Base-by-base conservation (phyloP, 139 green algal species). In the Tetradesmus obliquus region DNA sequence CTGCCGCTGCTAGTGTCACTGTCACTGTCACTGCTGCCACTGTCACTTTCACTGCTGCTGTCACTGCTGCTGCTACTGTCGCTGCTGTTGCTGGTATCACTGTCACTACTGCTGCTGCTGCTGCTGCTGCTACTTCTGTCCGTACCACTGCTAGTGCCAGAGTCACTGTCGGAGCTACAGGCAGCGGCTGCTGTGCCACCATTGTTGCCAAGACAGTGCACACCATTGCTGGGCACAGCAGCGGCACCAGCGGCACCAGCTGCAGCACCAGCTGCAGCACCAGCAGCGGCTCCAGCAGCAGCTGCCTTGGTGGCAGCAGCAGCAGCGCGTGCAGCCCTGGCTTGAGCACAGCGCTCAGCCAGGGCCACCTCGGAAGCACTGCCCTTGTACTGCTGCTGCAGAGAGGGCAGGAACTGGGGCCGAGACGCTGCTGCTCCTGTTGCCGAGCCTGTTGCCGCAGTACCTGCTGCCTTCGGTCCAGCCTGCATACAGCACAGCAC, bases 321-420 rank as follows among this genome's bases (percentile, higher is more conserved):
- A 66, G 80, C 80, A 86, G 80, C 45, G 55, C 32, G 24, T 20
- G 55, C 66, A 7, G n/a, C 79, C 5, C 81, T 82, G 1, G 81
- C 55, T 91, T 66, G 93, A 74, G 17, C 72, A 53, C 66, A 72
- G 24, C 79, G 10, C 79, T 55, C 79, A 55, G 79, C 79, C 79
- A 85, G 24, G 15, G 19, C 10, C 57, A 74, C 62, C 4, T 9
- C 20, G 3, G 32, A 80, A 51, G 76, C 60, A 60, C 72, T 54
- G 53, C 93, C 95, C 72, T 92, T 79, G 51, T 74, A 54, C 93
- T 84, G 83, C 71, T 79, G 94, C 82, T 55, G 19, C 12, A 86
- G 15, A 32, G 19, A 5, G 7, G 10, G 17, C 81, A 86, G 9
- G 45, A 60, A 32, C 45, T 60, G 32, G 12, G 55, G 45, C 12